phyloP scores from a whole-genome alignment of 495 filamentous ascomycete genomes.

The Aspergillus nanangensis region DNA sequence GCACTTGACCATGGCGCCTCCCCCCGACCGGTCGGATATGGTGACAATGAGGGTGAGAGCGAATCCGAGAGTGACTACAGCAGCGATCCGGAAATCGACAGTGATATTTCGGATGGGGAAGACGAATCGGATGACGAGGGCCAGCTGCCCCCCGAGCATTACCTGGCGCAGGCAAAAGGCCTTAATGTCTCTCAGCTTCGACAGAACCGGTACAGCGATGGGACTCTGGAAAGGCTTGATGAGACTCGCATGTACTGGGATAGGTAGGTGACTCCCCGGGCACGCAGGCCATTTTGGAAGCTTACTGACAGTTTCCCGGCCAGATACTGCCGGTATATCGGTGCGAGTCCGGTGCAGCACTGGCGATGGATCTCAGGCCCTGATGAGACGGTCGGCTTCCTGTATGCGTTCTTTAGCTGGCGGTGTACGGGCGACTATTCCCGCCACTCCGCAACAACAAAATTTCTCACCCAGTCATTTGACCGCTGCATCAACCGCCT shows the following conservation, averaged over 20 bases:
- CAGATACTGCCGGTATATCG: constrained; percentile 17
- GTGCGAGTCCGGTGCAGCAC: constrained; percentile 16
- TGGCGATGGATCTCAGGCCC: constrained; percentile 21
- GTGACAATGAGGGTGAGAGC: too few relatives aligned
- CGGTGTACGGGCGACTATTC: too few relatives aligned
- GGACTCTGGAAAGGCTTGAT: constrained; percentile 19
- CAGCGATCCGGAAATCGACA: constrained; percentile 11
- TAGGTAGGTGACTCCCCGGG: constrained; percentile 11
- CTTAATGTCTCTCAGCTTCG: constrained; percentile 25
- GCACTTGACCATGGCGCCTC: too few relatives aligned
- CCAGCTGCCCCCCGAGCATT: constrained; percentile 19
- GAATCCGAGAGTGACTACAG: constrained; percentile 13
- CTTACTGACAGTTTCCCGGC: constrained; percentile 12
- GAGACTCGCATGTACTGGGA: constrained; percentile 22
- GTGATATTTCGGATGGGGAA: constrained; percentile 1
- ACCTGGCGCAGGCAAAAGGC: constrained; percentile 18
- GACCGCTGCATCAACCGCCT: too few relatives aligned
- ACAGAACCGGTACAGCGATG: constrained; percentile 26
- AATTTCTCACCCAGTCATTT: too few relatives aligned
- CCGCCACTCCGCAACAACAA: too few relatives aligned
- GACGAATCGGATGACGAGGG: constrained; percentile 20
- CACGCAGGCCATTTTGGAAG: constrained; percentile 1
- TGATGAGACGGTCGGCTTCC: constrained; percentile 25
- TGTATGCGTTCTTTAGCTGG: constrained; percentile 27
- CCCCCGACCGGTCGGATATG: too few relatives aligned